Evolutionary conservation across 163 green algal genomes (phyloP), one percentile per base, ranked within the genome.

Genomic region (Scenedesmus sp.): DNA sequence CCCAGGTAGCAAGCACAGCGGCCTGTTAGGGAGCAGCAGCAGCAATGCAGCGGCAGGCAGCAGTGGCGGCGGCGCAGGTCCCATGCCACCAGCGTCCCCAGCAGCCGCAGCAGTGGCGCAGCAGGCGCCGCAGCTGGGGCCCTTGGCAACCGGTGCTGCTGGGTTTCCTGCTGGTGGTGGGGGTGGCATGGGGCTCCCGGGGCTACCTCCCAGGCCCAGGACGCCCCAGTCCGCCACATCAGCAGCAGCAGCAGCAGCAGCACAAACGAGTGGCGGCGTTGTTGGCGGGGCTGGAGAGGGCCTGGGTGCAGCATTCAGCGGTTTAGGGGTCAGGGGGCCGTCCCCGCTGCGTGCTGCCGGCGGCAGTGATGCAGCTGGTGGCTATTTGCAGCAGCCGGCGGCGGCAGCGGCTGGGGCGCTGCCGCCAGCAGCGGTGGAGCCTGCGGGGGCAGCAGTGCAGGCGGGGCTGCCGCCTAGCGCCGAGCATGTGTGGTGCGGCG

Each of bases 401-500:
- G 44, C 81, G 72, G 43, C 80, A 42, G 43, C 80, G 35, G 42
- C 76, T 46, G 43, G 37, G 40, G 1, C 30, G 40, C 18, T 46
- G 40, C 7, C 73, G 10, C 37, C 81, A 86, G 81, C 81, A 86
- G 81, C 81, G 33, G 81, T 0, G 1, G 44, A 44, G 0, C 3
- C 15, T 13, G 3, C 12, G 43, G 44, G 44, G 44, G 44, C 43
- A 73, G 76, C 65, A 46, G 70, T 90, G 20, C 83, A 90, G 89
- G 89, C 89, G 22, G 89, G 89, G 20, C 44, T 92, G 83, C 51
- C 89, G 9, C 89, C 89, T 43, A 73, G 70, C 4, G 26, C 44
- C 0, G 89, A 90, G 72, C 89, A 83, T n/a, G 85, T 87, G 46
- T 92, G 89, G 89, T 86, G 68, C 35, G 89, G 89, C 6, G n/a